These are phyloP conservation scores for Curvularia spicifera DNA, from an alignment of 2,329 filamentous ascomycete genomes.

Conservation along the genomic window DNA sequence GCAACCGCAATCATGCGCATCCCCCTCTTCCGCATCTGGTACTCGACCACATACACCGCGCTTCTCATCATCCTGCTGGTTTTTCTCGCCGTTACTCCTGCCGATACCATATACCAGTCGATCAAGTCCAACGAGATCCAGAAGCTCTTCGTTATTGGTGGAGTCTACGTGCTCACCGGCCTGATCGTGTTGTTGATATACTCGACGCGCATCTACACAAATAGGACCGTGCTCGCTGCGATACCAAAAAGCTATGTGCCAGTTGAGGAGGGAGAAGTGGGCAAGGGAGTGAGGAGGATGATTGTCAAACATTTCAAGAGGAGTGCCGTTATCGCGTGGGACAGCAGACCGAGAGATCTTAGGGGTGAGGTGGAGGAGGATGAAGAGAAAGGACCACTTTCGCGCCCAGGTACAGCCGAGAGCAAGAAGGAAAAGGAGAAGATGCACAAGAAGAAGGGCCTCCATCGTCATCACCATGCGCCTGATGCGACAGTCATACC, in stretches of 20 bases:
- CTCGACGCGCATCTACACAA: slow-evolving; percentile 83
- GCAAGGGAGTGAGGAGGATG: slow-evolving; percentile 74
- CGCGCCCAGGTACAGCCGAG: slow-evolving; percentile 30
- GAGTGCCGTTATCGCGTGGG: slow-evolving; percentile 82
- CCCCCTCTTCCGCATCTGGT: slow-evolving; percentile 78
- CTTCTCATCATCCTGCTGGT: slow-evolving; percentile 75
- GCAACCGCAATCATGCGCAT: slow-evolving; percentile 49
- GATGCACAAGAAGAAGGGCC: slow-evolving; percentile 32
- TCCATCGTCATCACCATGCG: slow-evolving; percentile 27
- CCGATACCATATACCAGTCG: slow-evolving; percentile 78
- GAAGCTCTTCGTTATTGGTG: slow-evolving; percentile 82
- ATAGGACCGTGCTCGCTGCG: slow-evolving; percentile 74
- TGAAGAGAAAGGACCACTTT: slow-evolving; percentile 20
- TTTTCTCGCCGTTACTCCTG: slow-evolving; percentile 80
- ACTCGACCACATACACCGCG: slow-evolving; percentile 77
- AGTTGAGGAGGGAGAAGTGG: slow-evolving; percentile 82
- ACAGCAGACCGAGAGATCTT: slow-evolving; percentile 71
- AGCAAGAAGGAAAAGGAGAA: slow-evolving; percentile 44
- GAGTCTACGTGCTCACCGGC: slow-evolving; percentile 75
- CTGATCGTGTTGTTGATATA: slow-evolving; percentile 78
- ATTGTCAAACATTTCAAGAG: slow-evolving; percentile 74
- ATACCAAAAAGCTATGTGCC: slow-evolving; percentile 90
- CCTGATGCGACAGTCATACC: slow-evolving; percentile 45
- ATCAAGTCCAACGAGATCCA: slow-evolving; percentile 69
- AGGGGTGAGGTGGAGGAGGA: slow-evolving; percentile 49